These are phyloP conservation scores for Collybiopsis luxurians DNA, from an alignment of 768 basidiomycete species.

Conservation along the genomic window DNA sequence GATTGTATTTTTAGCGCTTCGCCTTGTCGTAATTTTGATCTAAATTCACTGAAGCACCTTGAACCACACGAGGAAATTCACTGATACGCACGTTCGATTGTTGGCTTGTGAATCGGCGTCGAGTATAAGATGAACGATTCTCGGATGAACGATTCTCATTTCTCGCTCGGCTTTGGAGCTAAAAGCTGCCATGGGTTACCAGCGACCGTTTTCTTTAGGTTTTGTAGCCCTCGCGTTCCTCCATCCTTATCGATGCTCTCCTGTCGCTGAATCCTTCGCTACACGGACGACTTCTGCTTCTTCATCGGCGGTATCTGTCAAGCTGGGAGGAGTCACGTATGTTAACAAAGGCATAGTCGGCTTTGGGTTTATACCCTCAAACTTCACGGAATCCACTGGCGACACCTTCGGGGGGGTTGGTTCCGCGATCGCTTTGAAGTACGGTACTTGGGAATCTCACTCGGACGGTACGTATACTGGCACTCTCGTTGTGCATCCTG, in stretches of 20 bases:
- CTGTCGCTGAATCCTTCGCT: background rate
- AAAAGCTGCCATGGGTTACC: too few relatives aligned
- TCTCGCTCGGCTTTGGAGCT: too few relatives aligned
- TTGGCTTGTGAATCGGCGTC: too few relatives aligned
- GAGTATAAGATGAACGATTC: too few relatives aligned
- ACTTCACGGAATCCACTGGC: conserved; percentile 53
- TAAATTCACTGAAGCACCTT: too few relatives aligned
- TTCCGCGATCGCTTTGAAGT: conserved; percentile 57
- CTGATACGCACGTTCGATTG: too few relatives aligned
- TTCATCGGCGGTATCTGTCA: conserved; percentile 22
- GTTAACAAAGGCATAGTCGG: conserved; percentile 55
- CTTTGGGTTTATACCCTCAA: conserved; percentile 60
- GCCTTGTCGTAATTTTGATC: too few relatives aligned
- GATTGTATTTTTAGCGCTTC: too few relatives aligned
- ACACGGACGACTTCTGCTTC: background rate
- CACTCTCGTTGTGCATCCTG: conserved; percentile 53
- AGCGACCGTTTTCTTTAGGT: background rate
- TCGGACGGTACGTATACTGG: conserved; percentile 42
- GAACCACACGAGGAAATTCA: too few relatives aligned
- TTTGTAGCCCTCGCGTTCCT: background rate
- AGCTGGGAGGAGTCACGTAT: conserved; percentile 36
- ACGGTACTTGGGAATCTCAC: conserved; percentile 37
- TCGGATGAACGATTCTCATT: too few relatives aligned
- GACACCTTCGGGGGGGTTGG: conserved; percentile 64
- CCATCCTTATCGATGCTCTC: background rate